Conservation (phyloP, 768 basidiomycete genomes). For the Macrocybe gigantea region DNA sequence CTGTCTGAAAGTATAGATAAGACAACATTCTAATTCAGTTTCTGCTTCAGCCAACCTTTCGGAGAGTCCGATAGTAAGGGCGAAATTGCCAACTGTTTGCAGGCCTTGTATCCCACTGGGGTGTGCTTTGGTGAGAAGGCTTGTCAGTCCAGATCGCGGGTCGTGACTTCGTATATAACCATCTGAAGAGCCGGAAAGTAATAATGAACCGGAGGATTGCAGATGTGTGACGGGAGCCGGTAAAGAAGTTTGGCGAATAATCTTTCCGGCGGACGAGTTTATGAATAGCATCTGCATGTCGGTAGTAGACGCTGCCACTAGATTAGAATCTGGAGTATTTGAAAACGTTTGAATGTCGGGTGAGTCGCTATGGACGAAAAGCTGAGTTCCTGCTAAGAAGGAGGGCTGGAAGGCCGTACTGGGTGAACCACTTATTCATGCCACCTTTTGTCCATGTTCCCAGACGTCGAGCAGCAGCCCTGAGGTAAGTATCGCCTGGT, state of each 20-base stretch:
- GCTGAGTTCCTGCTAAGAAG: constrained; percentile 9
- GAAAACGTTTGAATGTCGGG: constrained; percentile 32
- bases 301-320: constrained; percentile 54
- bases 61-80: constrained; percentile 84
- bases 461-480: constrained; percentile 61
- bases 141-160: constrained; percentile 53
- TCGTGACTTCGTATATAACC: constrained; percentile 71
- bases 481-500: constrained; percentile 75
- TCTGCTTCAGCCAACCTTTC: constrained; percentile 50
- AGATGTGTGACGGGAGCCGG: constrained; percentile 62
- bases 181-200: constrained; percentile 68
- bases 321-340: constrained; percentile 42
- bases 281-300: constrained; percentile 61
- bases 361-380: constrained; percentile 15
- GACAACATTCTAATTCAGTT: background rate
- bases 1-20: constrained; percentile 46
- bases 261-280: constrained; percentile 67
- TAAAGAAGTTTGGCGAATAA: constrained; percentile 50
- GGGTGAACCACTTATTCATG: constrained; percentile 75
- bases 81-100: constrained; percentile 70
- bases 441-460: constrained; percentile 85
- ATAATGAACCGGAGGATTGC: constrained; percentile 54
- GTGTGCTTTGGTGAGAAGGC: constrained; percentile 69
- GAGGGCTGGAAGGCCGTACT: constrained; percentile 34
- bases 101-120: constrained; percentile 77